Conservation (phyloP, 768 basidiomycete genomes). For the Naganishia antarctica region DNA sequence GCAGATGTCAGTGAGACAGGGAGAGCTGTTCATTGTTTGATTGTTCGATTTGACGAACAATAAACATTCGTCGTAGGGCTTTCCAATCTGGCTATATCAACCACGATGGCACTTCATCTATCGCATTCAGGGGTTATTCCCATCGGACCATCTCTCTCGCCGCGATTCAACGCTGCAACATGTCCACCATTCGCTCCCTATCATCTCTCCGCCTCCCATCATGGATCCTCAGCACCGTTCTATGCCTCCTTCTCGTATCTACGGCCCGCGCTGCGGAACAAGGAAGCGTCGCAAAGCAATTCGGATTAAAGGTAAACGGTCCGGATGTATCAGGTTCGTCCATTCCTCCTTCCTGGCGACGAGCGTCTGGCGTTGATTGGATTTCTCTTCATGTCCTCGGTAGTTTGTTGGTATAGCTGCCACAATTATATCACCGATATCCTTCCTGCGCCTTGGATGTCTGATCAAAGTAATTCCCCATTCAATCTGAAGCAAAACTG, state of each 20-base stretch:
- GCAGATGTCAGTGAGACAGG: no score
- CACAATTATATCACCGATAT: slow-evolving; percentile 4
- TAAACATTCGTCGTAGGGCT: no score
- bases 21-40: no score
- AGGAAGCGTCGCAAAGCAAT: slow-evolving; percentile 18
- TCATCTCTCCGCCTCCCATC: background rate
- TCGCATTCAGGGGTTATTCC: no score
- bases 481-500: slow-evolving; percentile 13
- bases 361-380: no score
- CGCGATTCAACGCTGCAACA: no score
- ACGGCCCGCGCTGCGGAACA: background rate
- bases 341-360: no score
- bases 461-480: background rate
- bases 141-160: no score
- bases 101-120: no score
- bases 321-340: slow-evolving; percentile 19
- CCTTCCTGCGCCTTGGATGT: slow-evolving; percentile 19
- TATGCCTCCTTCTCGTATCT: background rate
- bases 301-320: slow-evolving; percentile 7
- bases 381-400: background rate
- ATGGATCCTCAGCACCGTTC: background rate
- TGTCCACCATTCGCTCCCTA: background rate
- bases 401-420: slow-evolving; percentile 21
- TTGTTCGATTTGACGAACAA: no score
- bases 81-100: no score